Evolutionary conservation across 2,329 filamentous ascomycete species (phyloP).

Genomic region (Calcarisporium arbuscula): DNA sequence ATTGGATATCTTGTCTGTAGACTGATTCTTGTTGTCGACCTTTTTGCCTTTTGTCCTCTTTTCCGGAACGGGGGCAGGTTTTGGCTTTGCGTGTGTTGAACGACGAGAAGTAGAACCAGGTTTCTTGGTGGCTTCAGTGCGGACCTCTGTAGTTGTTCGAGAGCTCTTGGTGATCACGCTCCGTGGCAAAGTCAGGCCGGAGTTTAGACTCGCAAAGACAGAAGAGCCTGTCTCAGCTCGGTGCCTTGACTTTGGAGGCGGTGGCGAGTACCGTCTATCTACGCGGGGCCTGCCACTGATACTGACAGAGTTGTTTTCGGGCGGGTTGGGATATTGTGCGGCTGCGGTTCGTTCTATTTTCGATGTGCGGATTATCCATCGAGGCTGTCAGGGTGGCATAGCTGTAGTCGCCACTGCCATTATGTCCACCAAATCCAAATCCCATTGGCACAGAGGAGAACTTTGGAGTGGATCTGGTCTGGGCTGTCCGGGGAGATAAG

Average conservation of each 20-base stretch:
- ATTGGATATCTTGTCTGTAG: not conserved
- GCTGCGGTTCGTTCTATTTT: not conserved
- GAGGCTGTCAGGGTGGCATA: slow-evolving; percentile 2
- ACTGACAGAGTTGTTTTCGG: not conserved
- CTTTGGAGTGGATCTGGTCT: no score
- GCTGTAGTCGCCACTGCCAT: no score
- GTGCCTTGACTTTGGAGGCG: not conserved
- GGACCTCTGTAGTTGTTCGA: not conserved
- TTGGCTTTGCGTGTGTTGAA: not conserved
- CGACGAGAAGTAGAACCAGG: not conserved
- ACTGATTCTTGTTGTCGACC: not conserved
- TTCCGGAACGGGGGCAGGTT: no score
- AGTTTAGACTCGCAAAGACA: not conserved
- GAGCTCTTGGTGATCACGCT: not conserved
- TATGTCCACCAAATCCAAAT: no score
- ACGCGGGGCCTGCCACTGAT: not conserved
- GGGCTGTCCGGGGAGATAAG: no score
- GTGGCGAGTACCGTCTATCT: slow-evolving; percentile 2
- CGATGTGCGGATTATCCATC: not conserved
- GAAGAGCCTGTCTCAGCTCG: not conserved
- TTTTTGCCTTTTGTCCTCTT: not conserved
- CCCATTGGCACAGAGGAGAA: no score
- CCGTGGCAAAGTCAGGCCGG: not conserved
- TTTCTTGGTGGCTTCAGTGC: not conserved
- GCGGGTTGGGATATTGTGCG: no score